Evolutionary conservation across 2,329 filamentous ascomycete genomes (phyloP).

Genomic region (Ambrosiella cleistominuta): DNA sequence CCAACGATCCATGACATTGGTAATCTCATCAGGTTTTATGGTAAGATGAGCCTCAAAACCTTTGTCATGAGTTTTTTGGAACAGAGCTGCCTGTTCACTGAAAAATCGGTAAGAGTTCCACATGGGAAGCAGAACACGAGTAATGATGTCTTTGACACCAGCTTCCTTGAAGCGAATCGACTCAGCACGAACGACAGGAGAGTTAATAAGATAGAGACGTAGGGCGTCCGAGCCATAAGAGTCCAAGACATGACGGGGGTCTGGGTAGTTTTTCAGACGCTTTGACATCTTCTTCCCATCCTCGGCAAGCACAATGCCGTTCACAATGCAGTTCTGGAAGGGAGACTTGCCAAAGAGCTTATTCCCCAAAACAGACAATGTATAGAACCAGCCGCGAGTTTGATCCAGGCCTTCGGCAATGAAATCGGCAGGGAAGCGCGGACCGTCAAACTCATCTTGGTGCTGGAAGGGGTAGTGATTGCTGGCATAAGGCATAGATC

Average conservation of each 20-base stretch:
- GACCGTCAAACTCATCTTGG: slow-evolving; percentile 14
- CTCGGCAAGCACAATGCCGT: slow-evolving; percentile 18
- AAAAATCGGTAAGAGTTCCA: slow-evolving; percentile 19
- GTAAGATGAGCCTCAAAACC: slow-evolving; percentile 14
- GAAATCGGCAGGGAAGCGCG: slow-evolving; percentile 17
- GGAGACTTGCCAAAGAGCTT: slow-evolving; percentile 17
- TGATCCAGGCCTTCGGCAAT: slow-evolving; percentile 18
- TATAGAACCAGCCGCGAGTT: slow-evolving; percentile 19
- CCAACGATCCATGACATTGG: slow-evolving; percentile 76
- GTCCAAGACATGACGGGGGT: slow-evolving; percentile 15
- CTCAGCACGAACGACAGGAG: slow-evolving; percentile 17
- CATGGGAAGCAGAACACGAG: slow-evolving; percentile 16
- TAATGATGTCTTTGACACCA: slow-evolving; percentile 17
- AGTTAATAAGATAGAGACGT: slow-evolving; percentile 18
- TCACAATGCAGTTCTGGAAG: slow-evolving; percentile 18
- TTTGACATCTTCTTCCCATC: slow-evolving; percentile 19
- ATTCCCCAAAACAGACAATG: slow-evolving; percentile 17
- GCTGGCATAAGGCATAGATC: slow-evolving; percentile 17
- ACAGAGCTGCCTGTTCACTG: slow-evolving; percentile 16
- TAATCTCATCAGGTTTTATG: slow-evolving; percentile 13
- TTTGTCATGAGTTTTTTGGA: slow-evolving; percentile 15
- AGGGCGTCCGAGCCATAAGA: slow-evolving; percentile 17
- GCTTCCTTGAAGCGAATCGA: slow-evolving; percentile 17
- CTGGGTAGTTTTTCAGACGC: slow-evolving; percentile 18
- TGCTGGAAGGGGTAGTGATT: slow-evolving; percentile 18